Evolutionary conservation across 83 land plant species (phyloP).

Genomic region (Picea abies): DNA sequence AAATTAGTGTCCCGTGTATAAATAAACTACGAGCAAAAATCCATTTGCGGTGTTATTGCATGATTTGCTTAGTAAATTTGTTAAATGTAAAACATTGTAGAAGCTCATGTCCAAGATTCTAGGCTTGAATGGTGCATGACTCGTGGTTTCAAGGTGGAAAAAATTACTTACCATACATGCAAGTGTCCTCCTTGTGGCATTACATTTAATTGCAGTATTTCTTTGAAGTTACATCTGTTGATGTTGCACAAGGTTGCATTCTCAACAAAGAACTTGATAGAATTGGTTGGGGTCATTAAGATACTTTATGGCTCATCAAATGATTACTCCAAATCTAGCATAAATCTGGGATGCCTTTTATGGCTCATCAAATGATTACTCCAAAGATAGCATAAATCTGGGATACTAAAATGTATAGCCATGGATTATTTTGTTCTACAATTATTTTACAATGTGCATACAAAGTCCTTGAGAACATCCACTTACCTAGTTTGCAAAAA

Average conservation of each 20-base stretch:
- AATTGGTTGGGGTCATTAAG: neutral
- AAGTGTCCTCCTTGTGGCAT: conserved; percentile 5
- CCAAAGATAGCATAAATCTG: neutral
- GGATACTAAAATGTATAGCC: neutral
- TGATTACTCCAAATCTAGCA: neutral
- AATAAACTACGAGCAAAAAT: neutral
- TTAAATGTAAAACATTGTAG: neutral
- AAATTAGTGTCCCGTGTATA: neutral
- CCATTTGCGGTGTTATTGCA: neutral
- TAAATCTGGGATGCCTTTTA: neutral
- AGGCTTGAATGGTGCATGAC: neutral
- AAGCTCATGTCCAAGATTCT: conserved; percentile 6
- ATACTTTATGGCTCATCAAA: neutral
- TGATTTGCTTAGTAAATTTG: neutral
- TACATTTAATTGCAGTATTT: neutral
- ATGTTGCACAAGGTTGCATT: conserved; percentile 1
- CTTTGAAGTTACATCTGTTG: neutral
- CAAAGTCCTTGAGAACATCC: too few relatives aligned
- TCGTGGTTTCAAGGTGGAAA: neutral
- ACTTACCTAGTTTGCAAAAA: too few relatives aligned
- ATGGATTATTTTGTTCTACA: neutral
- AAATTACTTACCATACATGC: neutral
- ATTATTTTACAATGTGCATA: neutral
- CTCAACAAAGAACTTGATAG: neutral
- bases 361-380: neutral